phyloP scores from a whole-genome alignment of 2,329 filamentous ascomycete genomes.

The Fusarium drepaniforme region DNA sequence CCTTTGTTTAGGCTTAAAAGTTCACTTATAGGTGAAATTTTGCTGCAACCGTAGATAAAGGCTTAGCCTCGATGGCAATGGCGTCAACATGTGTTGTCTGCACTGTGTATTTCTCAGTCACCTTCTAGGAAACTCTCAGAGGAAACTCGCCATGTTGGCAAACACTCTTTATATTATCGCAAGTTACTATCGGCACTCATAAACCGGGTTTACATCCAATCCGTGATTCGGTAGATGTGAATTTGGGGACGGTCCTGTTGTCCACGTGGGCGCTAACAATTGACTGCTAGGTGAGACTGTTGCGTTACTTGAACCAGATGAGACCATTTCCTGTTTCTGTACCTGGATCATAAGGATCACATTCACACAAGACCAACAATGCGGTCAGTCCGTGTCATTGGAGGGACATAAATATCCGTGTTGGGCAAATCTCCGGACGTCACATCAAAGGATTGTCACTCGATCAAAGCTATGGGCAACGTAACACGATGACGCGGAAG shows the following conservation, averaged over 20 bases:
- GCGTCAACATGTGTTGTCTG: neutral
- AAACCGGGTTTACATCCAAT: neutral
- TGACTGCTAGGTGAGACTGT: neutral
- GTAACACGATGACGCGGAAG: constrained; percentile 1
- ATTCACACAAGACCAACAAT: neutral
- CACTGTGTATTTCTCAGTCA: neutral
- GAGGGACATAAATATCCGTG: constrained; percentile 1
- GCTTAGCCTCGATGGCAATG: neutral
- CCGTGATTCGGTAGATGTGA: neutral
- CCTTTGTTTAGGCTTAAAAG: neutral
- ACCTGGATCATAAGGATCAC: neutral
- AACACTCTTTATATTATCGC: neutral
- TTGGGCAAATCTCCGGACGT: neutral
- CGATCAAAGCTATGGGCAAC: neutral
- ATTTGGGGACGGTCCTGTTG: neutral
- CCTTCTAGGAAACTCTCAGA: neutral
- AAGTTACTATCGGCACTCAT: neutral
- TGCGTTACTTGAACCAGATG: neutral
- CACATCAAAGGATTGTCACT: neutral
- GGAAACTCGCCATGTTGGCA: neutral
- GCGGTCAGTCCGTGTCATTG: neutral
- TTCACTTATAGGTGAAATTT: neutral
- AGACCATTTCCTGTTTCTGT: neutral
- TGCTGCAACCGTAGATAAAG: neutral
- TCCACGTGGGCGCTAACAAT: neutral